Conservation (phyloP, 768 basidiomycete genomes). For the Leccinum imitatum region DNA sequence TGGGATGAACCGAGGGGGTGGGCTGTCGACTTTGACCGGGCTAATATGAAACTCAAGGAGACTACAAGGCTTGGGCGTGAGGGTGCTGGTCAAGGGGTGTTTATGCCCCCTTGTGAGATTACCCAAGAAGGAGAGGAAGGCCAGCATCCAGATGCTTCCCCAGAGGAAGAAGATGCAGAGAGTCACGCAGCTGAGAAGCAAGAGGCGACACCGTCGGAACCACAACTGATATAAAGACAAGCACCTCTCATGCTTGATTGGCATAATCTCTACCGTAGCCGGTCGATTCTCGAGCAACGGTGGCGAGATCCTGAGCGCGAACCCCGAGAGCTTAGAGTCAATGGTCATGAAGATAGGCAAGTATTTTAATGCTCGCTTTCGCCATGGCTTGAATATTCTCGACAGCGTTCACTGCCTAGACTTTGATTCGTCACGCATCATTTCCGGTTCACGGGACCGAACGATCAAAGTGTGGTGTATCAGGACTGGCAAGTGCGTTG, state of each 20-base stretch:
- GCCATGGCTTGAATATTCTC: background rate
- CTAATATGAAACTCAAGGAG: slow-evolving; percentile 28
- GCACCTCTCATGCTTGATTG: slow-evolving; percentile 68
- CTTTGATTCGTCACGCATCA: slow-evolving; percentile 67
- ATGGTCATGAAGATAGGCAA: slow-evolving; percentile 67
- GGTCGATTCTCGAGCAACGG: slow-evolving; percentile 63
- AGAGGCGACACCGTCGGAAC: slow-evolving; percentile 10
- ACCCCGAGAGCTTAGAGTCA: slow-evolving; percentile 52
- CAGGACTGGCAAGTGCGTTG: slow-evolving; percentile 62
- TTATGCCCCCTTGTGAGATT: slow-evolving; percentile 19
- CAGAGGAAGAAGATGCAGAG: slow-evolving; percentile 7
- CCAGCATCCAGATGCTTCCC: slow-evolving; percentile 9
- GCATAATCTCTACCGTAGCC: slow-evolving; percentile 60
- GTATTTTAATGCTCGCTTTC: slow-evolving; percentile 8
- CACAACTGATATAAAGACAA: slow-evolving; percentile 23
- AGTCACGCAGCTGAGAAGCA: slow-evolving; percentile 11
- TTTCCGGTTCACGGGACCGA: slow-evolving; percentile 83
- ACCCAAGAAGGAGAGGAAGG: slow-evolving; percentile 11
- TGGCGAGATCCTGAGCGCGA: slow-evolving; percentile 54
- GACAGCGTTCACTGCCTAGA: slow-evolving; percentile 86
- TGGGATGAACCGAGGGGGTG: slow-evolving; percentile 42
- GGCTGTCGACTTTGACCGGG: slow-evolving; percentile 41
- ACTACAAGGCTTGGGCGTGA: slow-evolving; percentile 16
- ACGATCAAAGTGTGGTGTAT: slow-evolving; percentile 87
- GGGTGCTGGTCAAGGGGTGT: slow-evolving; percentile 15